Evolutionary conservation across 2,329 filamentous ascomycete genomes (phyloP).

Genomic region (Cytospora paraplurivora): DNA sequence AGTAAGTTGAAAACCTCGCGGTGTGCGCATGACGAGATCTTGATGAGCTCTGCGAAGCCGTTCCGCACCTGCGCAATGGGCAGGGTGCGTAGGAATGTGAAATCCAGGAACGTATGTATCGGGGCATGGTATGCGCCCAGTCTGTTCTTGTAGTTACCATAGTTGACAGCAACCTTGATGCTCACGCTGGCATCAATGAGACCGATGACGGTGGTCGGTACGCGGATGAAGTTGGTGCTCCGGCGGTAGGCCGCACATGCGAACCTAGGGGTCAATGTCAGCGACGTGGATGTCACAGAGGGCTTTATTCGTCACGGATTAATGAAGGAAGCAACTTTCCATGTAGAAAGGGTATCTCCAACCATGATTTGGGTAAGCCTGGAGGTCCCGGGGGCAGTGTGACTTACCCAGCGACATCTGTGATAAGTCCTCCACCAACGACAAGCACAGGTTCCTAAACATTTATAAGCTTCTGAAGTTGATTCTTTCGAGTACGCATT

Average conservation of each 20-base stretch:
- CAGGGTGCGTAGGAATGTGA: constrained; percentile 69
- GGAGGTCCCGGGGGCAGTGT: constrained; percentile 28
- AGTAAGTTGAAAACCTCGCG: constrained; percentile 66
- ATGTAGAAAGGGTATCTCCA: background rate
- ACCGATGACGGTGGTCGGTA: constrained; percentile 74
- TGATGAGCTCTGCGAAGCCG: constrained; percentile 74
- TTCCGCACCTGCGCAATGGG: constrained; percentile 70
- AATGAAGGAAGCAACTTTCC: background rate
- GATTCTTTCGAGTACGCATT: no score
- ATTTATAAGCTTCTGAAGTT: constrained; percentile 16
- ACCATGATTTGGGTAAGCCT: constrained; percentile 30
- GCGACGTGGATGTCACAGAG: background rate
- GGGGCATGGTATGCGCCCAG: constrained; percentile 74
- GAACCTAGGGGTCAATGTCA: constrained; percentile 49
- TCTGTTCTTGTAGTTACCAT: constrained; percentile 75
- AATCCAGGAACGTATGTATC: constrained; percentile 72
- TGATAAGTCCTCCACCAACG: constrained; percentile 70
- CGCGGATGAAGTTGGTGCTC: constrained; percentile 73
- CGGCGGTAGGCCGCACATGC: constrained; percentile 72
- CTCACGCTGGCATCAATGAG: constrained; percentile 75
- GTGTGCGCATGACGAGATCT: constrained; percentile 73
- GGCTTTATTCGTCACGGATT: background rate
- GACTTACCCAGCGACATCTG: constrained; percentile 70
- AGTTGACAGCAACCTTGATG: constrained; percentile 79
- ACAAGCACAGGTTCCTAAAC: constrained; percentile 64